A percentile compares a stretch with the other conserved stretches of the same genome.
Evolutionary conservation across 176 grass and related monocot species (phyloP).

Genomic region (Alopecurus myosuroides): DNA sequence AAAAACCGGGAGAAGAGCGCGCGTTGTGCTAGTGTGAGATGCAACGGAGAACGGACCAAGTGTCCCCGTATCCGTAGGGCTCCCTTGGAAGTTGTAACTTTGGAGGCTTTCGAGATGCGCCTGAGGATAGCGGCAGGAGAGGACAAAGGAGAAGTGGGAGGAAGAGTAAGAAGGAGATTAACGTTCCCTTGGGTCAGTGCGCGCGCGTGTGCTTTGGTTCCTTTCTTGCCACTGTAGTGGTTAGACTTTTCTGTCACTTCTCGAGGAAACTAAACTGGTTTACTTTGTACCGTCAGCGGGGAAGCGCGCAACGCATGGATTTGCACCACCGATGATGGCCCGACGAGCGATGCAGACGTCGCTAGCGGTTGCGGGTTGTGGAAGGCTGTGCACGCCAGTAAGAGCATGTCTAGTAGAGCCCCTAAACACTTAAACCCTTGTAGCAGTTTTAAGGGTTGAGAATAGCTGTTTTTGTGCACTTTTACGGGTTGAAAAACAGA

Average conservation of each 20-base stretch:
- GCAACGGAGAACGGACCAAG: too few species aligned
- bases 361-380: neutral
- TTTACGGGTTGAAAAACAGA: too few species aligned
- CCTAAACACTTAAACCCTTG: too few species aligned
- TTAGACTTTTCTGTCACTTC: neutral
- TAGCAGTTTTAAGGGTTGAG: too few species aligned
- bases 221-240: neutral
- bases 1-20: neutral
- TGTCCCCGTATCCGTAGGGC: too few species aligned
- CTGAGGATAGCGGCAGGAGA: neutral
- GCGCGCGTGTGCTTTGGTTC: neutral
- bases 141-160: slow-evolving; percentile 10
- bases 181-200: neutral
- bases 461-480: too few species aligned
- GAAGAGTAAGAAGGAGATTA: slow-evolving; percentile 9
- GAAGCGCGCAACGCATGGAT: neutral
- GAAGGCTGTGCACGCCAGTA: neutral
- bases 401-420: too few species aligned
- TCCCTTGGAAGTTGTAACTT: neutral
- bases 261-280: neutral
- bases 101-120: neutral
- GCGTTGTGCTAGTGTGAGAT: neutral
- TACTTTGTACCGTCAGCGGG: neutral
- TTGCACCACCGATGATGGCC: neutral
- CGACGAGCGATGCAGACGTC: neutral